These are phyloP conservation scores for Cenchrus americanus DNA, from an alignment of 176 grass and related monocot species.

Conservation along the genomic window DNA sequence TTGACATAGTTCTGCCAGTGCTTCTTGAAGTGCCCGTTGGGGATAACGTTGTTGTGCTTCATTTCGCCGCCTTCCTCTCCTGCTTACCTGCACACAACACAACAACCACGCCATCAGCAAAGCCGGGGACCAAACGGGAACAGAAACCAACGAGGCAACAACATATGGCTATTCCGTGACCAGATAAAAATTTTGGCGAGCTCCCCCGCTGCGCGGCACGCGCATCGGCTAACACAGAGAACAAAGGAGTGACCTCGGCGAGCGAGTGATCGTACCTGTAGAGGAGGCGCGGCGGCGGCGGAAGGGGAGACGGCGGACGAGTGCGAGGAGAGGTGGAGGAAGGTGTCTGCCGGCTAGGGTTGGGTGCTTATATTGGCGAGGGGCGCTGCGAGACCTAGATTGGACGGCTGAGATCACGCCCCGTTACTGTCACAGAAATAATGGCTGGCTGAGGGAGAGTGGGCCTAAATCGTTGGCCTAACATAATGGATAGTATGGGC, in stretches of 20 bases:
- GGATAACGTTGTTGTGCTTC: slow-evolving; percentile 97
- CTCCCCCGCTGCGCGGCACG: too few relatives aligned
- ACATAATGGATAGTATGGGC: too few relatives aligned
- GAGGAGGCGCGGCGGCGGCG: slow-evolving; percentile 14
- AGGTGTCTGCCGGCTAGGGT: slow-evolving; percentile 9
- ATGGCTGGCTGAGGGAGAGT: background rate
- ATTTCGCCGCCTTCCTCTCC: slow-evolving; percentile 47
- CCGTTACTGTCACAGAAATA: too few relatives aligned
- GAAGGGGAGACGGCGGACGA: background rate
- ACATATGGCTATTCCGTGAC: background rate
- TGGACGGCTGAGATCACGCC: slow-evolving; percentile 9
- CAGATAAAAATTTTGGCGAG: too few relatives aligned
- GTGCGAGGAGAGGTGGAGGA: background rate
- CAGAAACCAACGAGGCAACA: background rate
- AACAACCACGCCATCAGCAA: background rate
- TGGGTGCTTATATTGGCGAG: background rate
- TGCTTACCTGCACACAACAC: slow-evolving; percentile 38
- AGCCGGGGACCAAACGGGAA: background rate
- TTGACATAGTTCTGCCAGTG: slow-evolving; percentile 89
- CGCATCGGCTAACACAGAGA: background rate
- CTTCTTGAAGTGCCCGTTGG: slow-evolving; percentile 84
- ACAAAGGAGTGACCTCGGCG: background rate
- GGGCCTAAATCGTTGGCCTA: background rate
- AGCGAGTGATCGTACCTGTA: slow-evolving; percentile 7
- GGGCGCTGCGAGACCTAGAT: background rate